Evolutionary conservation across 441 rosid genomes (phyloP).

Genomic region (Corymbia citriodora): DNA sequence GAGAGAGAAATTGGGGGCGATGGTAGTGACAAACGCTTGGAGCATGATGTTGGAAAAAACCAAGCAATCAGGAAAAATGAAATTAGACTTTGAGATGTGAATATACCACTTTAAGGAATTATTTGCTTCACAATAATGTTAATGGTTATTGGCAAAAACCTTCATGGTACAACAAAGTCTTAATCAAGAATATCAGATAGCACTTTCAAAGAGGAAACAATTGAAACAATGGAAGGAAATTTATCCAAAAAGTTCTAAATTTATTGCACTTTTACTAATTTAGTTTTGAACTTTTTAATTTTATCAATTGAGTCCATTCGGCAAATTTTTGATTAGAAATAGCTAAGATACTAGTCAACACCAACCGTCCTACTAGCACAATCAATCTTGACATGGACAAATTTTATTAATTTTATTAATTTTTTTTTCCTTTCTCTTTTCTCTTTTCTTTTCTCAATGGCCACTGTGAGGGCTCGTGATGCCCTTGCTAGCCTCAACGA

Average conservation of each 20-base stretch:
- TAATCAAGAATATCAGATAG: neutral
- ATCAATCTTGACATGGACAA: rapidly evolving
- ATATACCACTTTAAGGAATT: neutral
- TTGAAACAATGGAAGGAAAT: neutral
- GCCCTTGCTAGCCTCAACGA: rapidly evolving
- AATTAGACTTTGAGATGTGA: neutral
- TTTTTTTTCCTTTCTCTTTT: neutral
- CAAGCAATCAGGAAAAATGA: neutral
- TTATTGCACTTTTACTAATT: neutral
- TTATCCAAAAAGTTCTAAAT: neutral
- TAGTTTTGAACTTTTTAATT: neutral
- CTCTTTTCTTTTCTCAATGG: neutral
- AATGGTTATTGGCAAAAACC: rapidly evolving
- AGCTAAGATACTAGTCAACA: rapidly evolving
- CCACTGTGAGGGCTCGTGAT: neutral
- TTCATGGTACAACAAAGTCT: neutral
- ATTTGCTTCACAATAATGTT: rapidly evolving
- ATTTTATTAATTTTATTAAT: neutral
- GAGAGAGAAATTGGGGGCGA: neutral
- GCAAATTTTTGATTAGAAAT: neutral
- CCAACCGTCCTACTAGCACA: rapidly evolving
- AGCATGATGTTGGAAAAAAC: neutral
- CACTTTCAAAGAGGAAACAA: neutral
- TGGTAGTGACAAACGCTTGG: neutral
- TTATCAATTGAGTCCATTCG: rapidly evolving